Conservation (phyloP, 768 basidiomycete genomes). For the Suillus placidus region DNA sequence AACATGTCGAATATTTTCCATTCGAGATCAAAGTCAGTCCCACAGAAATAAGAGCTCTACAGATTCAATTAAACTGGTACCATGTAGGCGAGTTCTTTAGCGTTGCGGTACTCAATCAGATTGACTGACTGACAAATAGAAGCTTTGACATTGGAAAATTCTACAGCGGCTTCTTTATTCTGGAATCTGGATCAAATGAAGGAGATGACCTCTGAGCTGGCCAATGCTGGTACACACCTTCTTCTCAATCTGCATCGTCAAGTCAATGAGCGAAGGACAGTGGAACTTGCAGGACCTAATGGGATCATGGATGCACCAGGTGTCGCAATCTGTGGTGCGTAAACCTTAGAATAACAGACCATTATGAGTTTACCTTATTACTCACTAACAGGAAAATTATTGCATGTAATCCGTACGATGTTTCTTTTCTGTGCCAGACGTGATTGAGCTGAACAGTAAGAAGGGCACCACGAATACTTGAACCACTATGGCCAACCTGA, state of each 20-base stretch:
- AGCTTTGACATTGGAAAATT: neutral
- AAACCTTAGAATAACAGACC: fast-evolving
- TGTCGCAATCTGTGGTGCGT: neutral
- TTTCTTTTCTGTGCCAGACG: neutral
- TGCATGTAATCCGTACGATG: neutral
- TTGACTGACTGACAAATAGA: neutral
- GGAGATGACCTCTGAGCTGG: neutral
- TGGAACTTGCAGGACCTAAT: neutral
- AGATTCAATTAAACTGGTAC: neutral
- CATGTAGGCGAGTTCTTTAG: neutral
- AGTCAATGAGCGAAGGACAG: neutral
- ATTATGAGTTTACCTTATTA: neutral
- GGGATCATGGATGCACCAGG: neutral
- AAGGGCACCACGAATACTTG: neutral
- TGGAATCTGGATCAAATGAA: neutral
- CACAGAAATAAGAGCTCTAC: neutral
- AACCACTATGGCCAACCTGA: neutral
- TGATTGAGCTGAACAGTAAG: neutral
- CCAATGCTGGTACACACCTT: neutral
- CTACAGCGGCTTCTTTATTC: neutral
- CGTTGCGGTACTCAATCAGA: neutral
- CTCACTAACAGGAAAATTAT: neutral
- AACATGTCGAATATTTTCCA: conserved; percentile 7
- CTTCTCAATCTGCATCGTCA: neutral
- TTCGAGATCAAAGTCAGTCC: neutral